phyloP scores from a whole-genome alignment of 2,329 filamentous ascomycete genomes.

The Scedosporium apiospermum region DNA sequence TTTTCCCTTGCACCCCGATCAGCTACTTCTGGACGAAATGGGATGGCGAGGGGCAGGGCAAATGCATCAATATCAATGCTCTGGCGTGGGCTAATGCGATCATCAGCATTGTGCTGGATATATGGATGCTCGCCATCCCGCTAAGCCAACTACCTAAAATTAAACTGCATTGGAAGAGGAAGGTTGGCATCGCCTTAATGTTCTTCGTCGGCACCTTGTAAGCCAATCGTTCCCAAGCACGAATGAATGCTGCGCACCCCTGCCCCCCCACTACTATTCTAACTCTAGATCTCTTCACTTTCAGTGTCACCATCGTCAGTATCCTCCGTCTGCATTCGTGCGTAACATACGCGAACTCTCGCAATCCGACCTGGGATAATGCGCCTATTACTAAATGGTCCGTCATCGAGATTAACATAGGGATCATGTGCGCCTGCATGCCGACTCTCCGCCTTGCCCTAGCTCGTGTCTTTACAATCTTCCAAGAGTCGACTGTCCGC shows the following conservation, averaged over 20 bases:
- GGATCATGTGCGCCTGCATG: conserved; percentile 23
- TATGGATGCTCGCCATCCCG: conserved; percentile 38
- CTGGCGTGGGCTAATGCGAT: conserved; percentile 36
- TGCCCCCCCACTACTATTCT: background rate
- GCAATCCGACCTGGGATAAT: conserved; percentile 21
- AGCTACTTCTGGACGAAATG: conserved; percentile 39
- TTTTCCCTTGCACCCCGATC: conserved; percentile 39
- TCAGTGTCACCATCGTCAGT: conserved; percentile 20
- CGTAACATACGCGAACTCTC: conserved; percentile 16
- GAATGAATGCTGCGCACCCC: background rate
- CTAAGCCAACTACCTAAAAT: conserved; percentile 27
- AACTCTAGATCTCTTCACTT: background rate
- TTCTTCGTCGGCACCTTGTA: conserved; percentile 31
- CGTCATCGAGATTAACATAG: conserved; percentile 21
- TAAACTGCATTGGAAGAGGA: conserved; percentile 32
- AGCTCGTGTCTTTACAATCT: conserved; percentile 21
- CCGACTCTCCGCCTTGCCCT: conserved; percentile 20
- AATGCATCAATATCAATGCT: conserved; percentile 33
- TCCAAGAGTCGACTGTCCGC: conserved; percentile 16
- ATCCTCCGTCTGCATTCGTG: conserved; percentile 20
- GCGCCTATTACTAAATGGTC: conserved; percentile 19
- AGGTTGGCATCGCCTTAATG: conserved; percentile 32
- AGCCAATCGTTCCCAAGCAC: conserved; percentile 8
- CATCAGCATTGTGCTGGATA: conserved; percentile 36
- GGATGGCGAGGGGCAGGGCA: conserved; percentile 33